Evolutionary conservation across 2,329 filamentous ascomycete species (phyloP).

Genomic region (Xylariales sp.): DNA sequence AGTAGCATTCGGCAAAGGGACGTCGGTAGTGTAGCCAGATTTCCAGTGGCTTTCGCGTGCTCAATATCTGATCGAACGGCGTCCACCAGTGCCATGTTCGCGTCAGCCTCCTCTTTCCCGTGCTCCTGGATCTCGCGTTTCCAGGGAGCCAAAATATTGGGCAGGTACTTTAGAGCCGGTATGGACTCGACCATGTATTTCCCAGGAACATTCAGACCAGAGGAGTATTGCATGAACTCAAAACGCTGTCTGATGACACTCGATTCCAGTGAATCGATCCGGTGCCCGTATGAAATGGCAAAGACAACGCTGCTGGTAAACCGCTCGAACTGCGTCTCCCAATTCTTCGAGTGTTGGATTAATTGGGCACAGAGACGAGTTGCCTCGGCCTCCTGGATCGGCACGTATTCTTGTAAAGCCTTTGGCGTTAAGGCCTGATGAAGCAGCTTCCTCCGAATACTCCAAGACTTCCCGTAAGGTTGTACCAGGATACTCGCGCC

Average conservation of each 20-base stretch:
- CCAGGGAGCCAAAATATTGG: slow-evolving; percentile 1
- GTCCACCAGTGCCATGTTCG: slow-evolving; percentile 3
- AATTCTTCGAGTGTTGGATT: neutral
- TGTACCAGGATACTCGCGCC: neutral
- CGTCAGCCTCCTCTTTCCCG: neutral
- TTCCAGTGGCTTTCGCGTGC: neutral
- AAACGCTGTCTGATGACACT: slow-evolving; percentile 5
- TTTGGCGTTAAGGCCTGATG: slow-evolving; percentile 3
- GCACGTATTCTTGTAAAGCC: slow-evolving; percentile 1
- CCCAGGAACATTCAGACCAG: slow-evolving; percentile 2
- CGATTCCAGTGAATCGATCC: slow-evolving; percentile 3
- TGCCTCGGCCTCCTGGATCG: slow-evolving; percentile 4
- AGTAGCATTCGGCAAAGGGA: slow-evolving; percentile 3
- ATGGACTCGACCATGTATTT: slow-evolving; percentile 6
- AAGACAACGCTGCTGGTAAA: slow-evolving; percentile 5
- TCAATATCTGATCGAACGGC: slow-evolving; percentile 2
- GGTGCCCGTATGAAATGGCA: slow-evolving; percentile 1
- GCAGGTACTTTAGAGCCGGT: slow-evolving; percentile 1
- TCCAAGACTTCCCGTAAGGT: slow-evolving; percentile 1
- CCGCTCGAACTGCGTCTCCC: slow-evolving; percentile 1
- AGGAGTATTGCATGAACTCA: slow-evolving; percentile 4
- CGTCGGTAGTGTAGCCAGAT: neutral
- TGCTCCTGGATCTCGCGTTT: slow-evolving; percentile 1
- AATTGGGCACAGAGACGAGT: slow-evolving; percentile 1
- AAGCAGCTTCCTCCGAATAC: slow-evolving; percentile 2